phyloP scores from a whole-genome alignment of 2,329 filamentous ascomycete genomes.

The Myriosclerotinia duriaeana region DNA sequence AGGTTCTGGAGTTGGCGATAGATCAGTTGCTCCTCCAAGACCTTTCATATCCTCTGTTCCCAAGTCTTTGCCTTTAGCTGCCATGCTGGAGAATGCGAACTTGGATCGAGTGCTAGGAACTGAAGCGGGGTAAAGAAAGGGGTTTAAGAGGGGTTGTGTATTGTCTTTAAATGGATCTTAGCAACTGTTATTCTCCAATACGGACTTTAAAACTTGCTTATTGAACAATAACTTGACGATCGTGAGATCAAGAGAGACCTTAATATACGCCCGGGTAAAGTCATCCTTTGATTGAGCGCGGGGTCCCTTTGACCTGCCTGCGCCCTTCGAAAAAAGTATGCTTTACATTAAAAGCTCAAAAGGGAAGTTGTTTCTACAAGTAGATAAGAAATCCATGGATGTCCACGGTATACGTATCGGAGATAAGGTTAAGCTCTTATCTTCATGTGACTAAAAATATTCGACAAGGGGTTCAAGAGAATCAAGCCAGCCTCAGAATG shows the following conservation, averaged over 20 bases:
- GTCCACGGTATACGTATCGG: background rate
- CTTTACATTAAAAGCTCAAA: background rate
- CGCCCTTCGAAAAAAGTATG: background rate
- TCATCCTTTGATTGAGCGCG: conserved; percentile 2
- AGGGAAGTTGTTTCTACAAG: conserved; percentile 4
- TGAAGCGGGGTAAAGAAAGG: conserved; percentile 3
- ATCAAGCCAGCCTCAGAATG: background rate
- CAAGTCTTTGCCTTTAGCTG: conserved; percentile 2
- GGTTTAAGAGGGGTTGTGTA: background rate
- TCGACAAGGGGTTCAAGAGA: background rate
- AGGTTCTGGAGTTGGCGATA: conserved; percentile 23
- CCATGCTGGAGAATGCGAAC: background rate
- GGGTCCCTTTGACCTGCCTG: conserved; percentile 2
- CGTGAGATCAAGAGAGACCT: background rate
- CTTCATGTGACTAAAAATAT: conserved; percentile 7
- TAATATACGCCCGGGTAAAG: background rate
- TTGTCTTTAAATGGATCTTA: conserved; percentile 18
- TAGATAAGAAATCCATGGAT: conserved; percentile 13
- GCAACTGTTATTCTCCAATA: background rate
- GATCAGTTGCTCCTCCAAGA: conserved; percentile 27
- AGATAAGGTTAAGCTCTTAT: conserved; percentile 22
- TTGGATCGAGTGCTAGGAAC: background rate
- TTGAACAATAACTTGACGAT: background rate
- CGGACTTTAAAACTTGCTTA: conserved; percentile 12
- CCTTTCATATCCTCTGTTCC: conserved; percentile 22